Percentiles rank a stretch among this genome's conserved stretches.
These are phyloP conservation scores for Solanum hybrid DNA, from an alignment of 305 asterid genomes.

Conservation along the genomic window DNA sequence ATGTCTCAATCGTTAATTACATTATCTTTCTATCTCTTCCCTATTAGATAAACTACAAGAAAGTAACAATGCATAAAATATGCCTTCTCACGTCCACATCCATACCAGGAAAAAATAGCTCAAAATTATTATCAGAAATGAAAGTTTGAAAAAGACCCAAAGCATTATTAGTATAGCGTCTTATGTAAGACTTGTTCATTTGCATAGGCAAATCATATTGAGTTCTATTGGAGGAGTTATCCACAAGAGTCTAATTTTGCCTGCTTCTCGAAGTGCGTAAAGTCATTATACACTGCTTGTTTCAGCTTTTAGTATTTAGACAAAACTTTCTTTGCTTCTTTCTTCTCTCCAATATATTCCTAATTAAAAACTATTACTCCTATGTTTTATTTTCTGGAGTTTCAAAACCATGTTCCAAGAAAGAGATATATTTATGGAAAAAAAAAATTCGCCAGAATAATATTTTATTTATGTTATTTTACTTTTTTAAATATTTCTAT, in stretches of 20 bases:
- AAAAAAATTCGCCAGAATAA: too few species aligned
- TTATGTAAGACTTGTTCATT: background rate
- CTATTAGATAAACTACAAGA: background rate
- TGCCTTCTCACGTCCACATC: background rate
- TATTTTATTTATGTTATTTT: too few species aligned
- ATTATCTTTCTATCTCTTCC: background rate
- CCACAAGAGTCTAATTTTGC: background rate
- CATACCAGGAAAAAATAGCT: background rate
- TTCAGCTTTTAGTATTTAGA: background rate
- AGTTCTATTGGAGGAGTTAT: background rate
- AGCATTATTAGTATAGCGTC: background rate
- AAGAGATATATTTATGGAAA: too few species aligned
- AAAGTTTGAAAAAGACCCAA: background rate
- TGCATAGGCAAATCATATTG: background rate
- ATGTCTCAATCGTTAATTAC: background rate
- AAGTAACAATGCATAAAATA: background rate
- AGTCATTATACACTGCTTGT: background rate
- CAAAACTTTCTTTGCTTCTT: background rate
- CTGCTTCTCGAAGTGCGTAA: conserved; percentile 5
- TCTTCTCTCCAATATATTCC: background rate
- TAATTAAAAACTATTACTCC: background rate
- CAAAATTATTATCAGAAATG: background rate
- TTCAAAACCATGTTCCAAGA: background rate
- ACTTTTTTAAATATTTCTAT: too few species aligned
- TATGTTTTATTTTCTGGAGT: background rate